phyloP scores from a whole-genome alignment of 2,329 filamentous ascomycete species.

The Fusarium beomiforme region DNA sequence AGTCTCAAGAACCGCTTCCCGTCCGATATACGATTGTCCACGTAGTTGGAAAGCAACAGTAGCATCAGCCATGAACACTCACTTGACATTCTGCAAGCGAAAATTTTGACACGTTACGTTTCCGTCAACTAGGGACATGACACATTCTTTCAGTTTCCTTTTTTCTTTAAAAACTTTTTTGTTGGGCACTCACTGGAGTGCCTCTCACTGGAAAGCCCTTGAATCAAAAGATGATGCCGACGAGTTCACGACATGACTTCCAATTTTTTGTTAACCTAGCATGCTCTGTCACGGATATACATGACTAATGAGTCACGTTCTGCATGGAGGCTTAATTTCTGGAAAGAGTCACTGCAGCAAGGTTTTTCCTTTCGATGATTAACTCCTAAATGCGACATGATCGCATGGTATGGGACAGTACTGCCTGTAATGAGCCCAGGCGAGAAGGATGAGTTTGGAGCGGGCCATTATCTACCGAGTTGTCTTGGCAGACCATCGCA shows the following conservation, averaged over 20 bases:
- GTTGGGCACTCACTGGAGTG: conserved; percentile 44
- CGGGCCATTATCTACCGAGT: conserved; percentile 37
- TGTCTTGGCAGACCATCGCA: conserved; percentile 33
- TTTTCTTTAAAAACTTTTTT: conserved; percentile 33
- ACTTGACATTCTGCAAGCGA: neutral
- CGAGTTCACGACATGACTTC: conserved; percentile 50
- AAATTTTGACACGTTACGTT: conserved; percentile 13
- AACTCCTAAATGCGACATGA: conserved; percentile 45
- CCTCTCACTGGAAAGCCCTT: conserved; percentile 41
- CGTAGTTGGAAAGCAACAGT: neutral
- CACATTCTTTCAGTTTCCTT: conserved; percentile 34
- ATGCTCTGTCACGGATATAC: conserved; percentile 52
- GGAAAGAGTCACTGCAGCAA: conserved; percentile 37
- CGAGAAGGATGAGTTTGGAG: conserved; percentile 45
- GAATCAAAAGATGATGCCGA: conserved; percentile 47
- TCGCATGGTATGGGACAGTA: conserved; percentile 46
- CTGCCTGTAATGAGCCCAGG: conserved; percentile 53
- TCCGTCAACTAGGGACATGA: conserved; percentile 5
- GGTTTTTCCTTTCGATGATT: conserved; percentile 38
- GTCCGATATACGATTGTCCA: neutral
- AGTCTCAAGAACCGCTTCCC: neutral
- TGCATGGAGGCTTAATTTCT: conserved; percentile 53
- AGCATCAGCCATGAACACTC: conserved; percentile 7
- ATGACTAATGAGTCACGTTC: conserved; percentile 58
- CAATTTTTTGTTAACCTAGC: conserved; percentile 48